Evolutionary conservation across 768 basidiomycete genomes (phyloP).

Genomic region (Butyriboletus loyo): DNA sequence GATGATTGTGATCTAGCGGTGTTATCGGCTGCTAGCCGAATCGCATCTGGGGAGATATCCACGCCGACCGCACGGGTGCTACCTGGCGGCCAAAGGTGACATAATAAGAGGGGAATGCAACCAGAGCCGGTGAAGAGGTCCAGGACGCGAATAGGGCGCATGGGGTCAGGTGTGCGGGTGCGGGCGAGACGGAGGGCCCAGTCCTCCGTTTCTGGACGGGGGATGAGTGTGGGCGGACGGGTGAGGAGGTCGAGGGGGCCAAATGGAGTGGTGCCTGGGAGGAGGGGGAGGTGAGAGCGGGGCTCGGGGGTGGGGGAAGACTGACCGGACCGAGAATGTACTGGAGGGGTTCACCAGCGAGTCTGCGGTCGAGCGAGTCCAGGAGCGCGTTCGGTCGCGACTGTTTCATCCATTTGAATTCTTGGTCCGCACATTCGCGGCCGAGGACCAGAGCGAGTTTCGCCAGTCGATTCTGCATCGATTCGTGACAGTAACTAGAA

Average conservation of each 20-base stretch:
- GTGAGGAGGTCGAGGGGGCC: constrained; percentile 73
- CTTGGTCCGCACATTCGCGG: constrained; percentile 34
- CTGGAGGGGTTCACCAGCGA: constrained; percentile 76
- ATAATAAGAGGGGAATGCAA: constrained; percentile 86
- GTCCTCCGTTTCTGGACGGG: constrained; percentile 91
- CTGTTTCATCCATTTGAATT: constrained; percentile 50
- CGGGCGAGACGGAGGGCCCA: constrained; percentile 66
- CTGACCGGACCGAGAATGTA: constrained; percentile 75
- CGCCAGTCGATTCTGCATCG: constrained; percentile 18
- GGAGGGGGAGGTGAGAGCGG: not conserved
- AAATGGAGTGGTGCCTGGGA: constrained; percentile 76
- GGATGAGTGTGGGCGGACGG: constrained; percentile 84
- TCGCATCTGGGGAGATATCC: constrained; percentile 64
- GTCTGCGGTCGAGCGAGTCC: constrained; percentile 57
- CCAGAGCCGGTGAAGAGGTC: constrained; percentile 95
- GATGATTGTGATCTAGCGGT: constrained; percentile 16
- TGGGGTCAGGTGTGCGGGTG: constrained; percentile 31
- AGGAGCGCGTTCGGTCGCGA: constrained; percentile 6
- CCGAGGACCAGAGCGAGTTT: constrained; percentile 37
- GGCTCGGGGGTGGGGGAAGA: not conserved
- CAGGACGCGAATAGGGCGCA: constrained; percentile 46
- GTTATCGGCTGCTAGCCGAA: constrained; percentile 48
- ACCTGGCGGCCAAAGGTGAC: constrained; percentile 57
- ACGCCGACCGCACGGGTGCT: constrained; percentile 57
- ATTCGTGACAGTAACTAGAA: not conserved